These are phyloP conservation scores for Brassica juncea DNA, from an alignment of 345 rosid genomes.

Conservation along the genomic window DNA sequence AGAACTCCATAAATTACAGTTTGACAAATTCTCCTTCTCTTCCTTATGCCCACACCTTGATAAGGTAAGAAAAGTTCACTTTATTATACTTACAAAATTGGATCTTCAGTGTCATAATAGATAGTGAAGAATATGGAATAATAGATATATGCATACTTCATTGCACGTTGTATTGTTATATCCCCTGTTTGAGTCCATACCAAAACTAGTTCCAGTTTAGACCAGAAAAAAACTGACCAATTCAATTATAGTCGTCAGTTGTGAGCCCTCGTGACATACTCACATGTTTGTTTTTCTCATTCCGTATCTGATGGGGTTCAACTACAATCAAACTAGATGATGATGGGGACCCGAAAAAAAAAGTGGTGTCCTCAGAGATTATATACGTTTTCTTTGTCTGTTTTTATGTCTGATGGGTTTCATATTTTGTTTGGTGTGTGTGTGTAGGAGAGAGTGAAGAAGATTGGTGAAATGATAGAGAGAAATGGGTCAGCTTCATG, in stretches of 20 bases:
- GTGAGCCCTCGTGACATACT: constrained; percentile 36
- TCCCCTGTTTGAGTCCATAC: background rate
- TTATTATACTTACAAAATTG: background rate
- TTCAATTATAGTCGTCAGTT: constrained; percentile 7
- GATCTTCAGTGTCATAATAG: background rate
- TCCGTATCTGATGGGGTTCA: constrained; percentile 34
- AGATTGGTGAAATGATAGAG: constrained; percentile 41
- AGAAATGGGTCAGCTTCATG: constrained; percentile 24
- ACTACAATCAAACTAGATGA: constrained; percentile 18
- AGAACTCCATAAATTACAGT: constrained; percentile 15
- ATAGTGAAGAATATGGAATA: constrained; percentile 12
- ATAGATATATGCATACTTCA: background rate
- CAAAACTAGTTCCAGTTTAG: constrained; percentile 10
- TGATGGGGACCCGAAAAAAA: constrained; percentile 19
- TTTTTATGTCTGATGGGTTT: background rate
- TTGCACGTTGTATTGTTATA: constrained; percentile 6
- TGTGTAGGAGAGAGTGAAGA: constrained; percentile 42
- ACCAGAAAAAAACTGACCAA: constrained; percentile 7
- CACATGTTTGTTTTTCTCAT: constrained; percentile 27
- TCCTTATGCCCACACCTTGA: constrained; percentile 33
- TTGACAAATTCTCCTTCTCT: constrained; percentile 28
- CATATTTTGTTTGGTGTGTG: constrained; percentile 16
- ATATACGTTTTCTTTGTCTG: constrained; percentile 1
- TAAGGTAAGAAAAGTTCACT: constrained; percentile 26
- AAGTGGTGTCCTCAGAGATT: background rate